Evolutionary conservation across 352 stramenopile species (phyloP).

Genomic region (Phytophthora rubi): DNA sequence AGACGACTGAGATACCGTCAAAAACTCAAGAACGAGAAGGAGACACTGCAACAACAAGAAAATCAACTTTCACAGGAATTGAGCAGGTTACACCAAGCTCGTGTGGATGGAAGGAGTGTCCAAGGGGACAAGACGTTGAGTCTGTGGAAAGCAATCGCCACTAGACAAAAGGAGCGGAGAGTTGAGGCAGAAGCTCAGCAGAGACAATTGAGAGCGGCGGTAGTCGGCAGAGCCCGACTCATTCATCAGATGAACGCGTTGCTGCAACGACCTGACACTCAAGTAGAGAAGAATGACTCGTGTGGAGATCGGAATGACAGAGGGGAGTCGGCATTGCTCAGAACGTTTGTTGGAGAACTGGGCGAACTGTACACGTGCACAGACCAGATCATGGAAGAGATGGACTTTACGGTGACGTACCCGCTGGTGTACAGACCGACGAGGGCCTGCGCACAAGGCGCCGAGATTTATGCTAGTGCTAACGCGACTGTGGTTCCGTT

Average conservation of each 20-base stretch:
- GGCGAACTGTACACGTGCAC: slow-evolving; percentile 23
- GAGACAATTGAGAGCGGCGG: slow-evolving; percentile 10
- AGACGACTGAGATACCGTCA: slow-evolving; percentile 19
- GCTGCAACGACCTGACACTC: slow-evolving; percentile 1
- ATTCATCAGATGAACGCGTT: slow-evolving; percentile 22
- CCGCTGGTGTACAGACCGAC: background rate
- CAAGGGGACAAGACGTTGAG: background rate
- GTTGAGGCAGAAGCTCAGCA: slow-evolving; percentile 15
- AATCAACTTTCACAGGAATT: slow-evolving; percentile 8
- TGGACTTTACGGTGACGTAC: background rate
- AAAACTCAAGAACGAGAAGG: slow-evolving; percentile 24
- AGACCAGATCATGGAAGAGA: slow-evolving; percentile 16
- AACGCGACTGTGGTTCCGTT: background rate
- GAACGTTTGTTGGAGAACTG: slow-evolving; percentile 18
- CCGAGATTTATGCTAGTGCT: background rate
- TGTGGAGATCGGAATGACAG: no score
- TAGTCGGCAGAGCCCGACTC: slow-evolving; percentile 14
- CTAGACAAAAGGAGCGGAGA: slow-evolving; percentile 20
- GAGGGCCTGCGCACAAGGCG: background rate
- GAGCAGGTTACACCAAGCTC: background rate
- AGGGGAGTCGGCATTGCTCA: slow-evolving; percentile 10
- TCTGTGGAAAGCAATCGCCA: slow-evolving; percentile 20
- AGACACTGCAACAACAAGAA: slow-evolving; percentile 12
- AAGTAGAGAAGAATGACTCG: background rate
- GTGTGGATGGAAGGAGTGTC: background rate